Conservation (phyloP, 768 basidiomycete genomes). For the Boletus rubropictus region DNA sequence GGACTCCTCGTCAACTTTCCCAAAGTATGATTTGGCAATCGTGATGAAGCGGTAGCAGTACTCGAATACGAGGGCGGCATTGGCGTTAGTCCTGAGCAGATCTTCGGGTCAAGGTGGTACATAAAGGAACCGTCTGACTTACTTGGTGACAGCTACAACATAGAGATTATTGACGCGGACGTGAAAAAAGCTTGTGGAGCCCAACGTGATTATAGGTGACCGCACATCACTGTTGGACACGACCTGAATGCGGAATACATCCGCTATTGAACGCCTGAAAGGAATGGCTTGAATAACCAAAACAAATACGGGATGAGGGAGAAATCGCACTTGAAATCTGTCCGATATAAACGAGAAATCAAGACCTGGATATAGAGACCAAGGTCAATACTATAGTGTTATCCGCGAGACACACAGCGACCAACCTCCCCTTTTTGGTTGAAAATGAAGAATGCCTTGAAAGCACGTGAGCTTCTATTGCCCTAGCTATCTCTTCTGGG, state of each 20-base stretch:
- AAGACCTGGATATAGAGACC: conserved; percentile 55
- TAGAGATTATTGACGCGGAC: conserved; percentile 94
- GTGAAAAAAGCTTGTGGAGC: conserved; percentile 98
- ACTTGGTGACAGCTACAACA: conserved; percentile 95
- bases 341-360: conserved; percentile 92
- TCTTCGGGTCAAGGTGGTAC: background rate
- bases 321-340: conserved; percentile 84
- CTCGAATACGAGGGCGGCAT: conserved; percentile 96
- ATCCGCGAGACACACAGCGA: background rate
- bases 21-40: conserved; percentile 94
- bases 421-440: conserved; percentile 97
- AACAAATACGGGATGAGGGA: background rate
- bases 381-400: background rate
- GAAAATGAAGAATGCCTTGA: conserved; percentile 96
- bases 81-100: conserved; percentile 76
- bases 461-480: conserved; percentile 1
- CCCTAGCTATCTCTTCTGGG: background rate
- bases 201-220: conserved; percentile 95
- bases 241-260: conserved; percentile 98
- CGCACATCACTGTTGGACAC: conserved; percentile 96
- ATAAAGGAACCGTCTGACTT: conserved; percentile 20
- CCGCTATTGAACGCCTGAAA: conserved; percentile 86
- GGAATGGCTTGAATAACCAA: conserved; percentile 2
- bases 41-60: conserved; percentile 95
- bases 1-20: conserved; percentile 95